A percentile compares a stretch with the other conserved stretches of the same genome.
Conservation (phyloP, 2,329 filamentous ascomycete genomes). For the Colletotrichum cordylinicola region DNA sequence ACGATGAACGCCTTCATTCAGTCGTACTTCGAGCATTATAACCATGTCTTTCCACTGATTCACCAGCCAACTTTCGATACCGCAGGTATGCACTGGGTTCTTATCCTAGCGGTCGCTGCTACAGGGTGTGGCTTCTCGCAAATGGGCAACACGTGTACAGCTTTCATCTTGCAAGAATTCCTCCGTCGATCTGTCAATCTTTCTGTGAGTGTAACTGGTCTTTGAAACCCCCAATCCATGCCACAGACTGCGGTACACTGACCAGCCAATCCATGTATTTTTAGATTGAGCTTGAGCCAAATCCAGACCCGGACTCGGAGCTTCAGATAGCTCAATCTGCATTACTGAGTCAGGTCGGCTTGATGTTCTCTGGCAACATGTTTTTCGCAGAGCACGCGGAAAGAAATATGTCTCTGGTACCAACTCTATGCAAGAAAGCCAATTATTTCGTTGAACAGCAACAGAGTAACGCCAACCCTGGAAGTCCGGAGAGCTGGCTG, state of each 20-base stretch:
- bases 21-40: background rate
- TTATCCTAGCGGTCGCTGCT: background rate
- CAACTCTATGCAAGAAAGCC: background rate
- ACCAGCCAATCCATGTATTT: no score
- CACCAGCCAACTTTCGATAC: background rate
- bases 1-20: background rate
- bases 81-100: background rate
- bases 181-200: background rate
- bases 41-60: background rate
- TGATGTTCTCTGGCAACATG: conserved; percentile 1
- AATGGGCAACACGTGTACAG: background rate
- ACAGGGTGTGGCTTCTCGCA: background rate
- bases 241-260: no score
- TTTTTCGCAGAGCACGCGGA: background rate
- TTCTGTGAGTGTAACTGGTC: background rate
- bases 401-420: background rate
- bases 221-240: no score
- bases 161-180: background rate
- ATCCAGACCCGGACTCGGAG: background rate
- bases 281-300: background rate
- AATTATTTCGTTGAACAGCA: background rate
- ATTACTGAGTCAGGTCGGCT: background rate
- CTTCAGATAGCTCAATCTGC: background rate
- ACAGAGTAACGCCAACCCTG: background rate
- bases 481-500: background rate